Percentiles rank a stretch among this genome's conserved stretches.
phyloP scores from a whole-genome alignment of 805 yeast species.

The Myxozyma lipomycoides region DNA sequence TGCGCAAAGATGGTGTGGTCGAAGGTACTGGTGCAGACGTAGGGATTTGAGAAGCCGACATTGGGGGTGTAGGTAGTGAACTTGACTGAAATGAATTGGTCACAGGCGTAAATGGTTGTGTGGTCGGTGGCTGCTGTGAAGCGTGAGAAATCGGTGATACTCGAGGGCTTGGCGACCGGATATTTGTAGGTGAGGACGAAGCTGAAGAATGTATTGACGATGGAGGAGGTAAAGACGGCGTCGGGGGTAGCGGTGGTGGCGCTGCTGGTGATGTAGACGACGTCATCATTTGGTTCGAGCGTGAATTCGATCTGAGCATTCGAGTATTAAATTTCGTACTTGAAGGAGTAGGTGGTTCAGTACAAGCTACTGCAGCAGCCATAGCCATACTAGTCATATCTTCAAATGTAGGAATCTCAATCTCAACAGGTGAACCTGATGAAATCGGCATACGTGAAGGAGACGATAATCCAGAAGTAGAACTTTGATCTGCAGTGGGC shows the following conservation, averaged over 20 bases:
- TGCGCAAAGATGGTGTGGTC: neutral
- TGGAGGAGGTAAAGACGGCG: slow-evolving; percentile 5
- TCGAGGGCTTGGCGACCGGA: slow-evolving; percentile 2
- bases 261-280: neutral
- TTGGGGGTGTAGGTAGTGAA: slow-evolving; percentile 2
- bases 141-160: neutral
- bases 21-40: slow-evolving; percentile 3
- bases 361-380: slow-evolving; percentile 26
- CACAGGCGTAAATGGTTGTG: neutral
- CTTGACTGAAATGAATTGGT: neutral
- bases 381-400: slow-evolving; percentile 27
- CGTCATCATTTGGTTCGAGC: neutral
- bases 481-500: neutral
- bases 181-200: slow-evolving; percentile 1
- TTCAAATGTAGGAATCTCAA: slow-evolving; percentile 34
- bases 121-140: slow-evolving; percentile 3
- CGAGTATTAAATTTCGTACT: slow-evolving; percentile 30
- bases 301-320: slow-evolving; percentile 29
- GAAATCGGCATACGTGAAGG: slow-evolving; percentile 8
- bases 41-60: slow-evolving; percentile 1
- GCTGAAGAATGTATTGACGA: slow-evolving; percentile 1
- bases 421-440: slow-evolving; percentile 30
- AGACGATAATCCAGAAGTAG: slow-evolving; percentile 1
- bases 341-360: slow-evolving; percentile 25
- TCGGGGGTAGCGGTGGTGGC: slow-evolving; percentile 9